phyloP scores from a whole-genome alignment of 768 basidiomycete species.

The Albatrellus ellisii region DNA sequence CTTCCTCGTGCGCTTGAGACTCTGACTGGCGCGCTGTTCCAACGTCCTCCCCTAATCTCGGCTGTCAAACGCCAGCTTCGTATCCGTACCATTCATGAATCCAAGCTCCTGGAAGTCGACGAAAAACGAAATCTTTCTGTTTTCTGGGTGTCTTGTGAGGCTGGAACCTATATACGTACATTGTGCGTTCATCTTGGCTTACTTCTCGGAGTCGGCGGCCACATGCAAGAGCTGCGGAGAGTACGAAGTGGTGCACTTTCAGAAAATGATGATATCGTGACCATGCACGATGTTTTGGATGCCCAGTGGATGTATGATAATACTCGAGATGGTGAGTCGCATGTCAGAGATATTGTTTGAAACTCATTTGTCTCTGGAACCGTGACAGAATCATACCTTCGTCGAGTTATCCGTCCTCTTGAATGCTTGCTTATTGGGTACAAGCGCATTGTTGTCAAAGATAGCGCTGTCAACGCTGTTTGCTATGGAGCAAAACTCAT shows the following conservation, averaged over 20 bases:
- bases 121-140: conserved; percentile 93
- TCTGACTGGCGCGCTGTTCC: conserved; percentile 94
- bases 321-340: conserved; percentile 73
- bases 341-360: conserved; percentile 1
- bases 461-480: conserved; percentile 97
- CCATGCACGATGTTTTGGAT: conserved; percentile 99
- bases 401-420: conserved; percentile 86
- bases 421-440: conserved; percentile 92
- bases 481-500: conserved; percentile 99
- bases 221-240: conserved; percentile 97
- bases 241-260: conserved; percentile 94
- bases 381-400: conserved; percentile 79
- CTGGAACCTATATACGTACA: conserved; percentile 93
- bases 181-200: conserved; percentile 96
- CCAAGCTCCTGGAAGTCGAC: conserved; percentile 92
- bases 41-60: conserved; percentile 96
- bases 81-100: conserved; percentile 94
- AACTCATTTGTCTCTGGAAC: conserved; percentile 7
- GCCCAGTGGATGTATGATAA: conserved; percentile 99
- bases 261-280: conserved; percentile 96
- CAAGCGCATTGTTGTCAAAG: conserved; percentile 98
- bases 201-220: conserved; percentile 92
- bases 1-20: conserved; percentile 93
- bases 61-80: conserved; percentile 98
- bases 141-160: conserved; percentile 98